These are phyloP conservation scores for Phytophthora pseudosyringae DNA, from an alignment of 352 stramenopile genomes.

Conservation along the genomic window DNA sequence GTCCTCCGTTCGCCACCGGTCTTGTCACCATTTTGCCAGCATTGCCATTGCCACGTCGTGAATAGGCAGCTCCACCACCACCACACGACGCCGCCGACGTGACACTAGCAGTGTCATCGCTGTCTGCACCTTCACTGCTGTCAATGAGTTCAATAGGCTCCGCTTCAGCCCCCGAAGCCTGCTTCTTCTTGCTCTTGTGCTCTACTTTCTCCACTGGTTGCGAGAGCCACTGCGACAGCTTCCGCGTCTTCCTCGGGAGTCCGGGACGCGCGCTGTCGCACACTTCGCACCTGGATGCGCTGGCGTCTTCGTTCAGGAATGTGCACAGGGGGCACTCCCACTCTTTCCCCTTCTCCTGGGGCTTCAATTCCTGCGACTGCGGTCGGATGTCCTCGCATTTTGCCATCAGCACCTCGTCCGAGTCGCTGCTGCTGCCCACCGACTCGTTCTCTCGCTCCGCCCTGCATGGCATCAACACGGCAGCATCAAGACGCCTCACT, in stretches of 20 bases:
- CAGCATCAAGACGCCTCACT: not conserved
- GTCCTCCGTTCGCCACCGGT: constrained; percentile 4
- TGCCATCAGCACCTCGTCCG: constrained; percentile 22
- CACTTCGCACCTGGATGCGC: constrained; percentile 41
- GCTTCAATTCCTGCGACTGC: not conserved
- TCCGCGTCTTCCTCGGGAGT: constrained; percentile 34
- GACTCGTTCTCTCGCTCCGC: constrained; percentile 10
- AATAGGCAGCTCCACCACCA: not conserved
- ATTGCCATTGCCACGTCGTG: constrained; percentile 7
- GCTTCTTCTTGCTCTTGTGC: constrained; percentile 17
- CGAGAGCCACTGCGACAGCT: constrained; percentile 53
- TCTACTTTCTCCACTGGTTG: constrained; percentile 26
- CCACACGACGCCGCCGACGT: constrained; percentile 5
- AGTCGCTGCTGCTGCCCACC: constrained; percentile 45
- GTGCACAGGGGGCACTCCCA: constrained; percentile 62
- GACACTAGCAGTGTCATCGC: constrained; percentile 20
- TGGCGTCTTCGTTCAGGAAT: constrained; percentile 45
- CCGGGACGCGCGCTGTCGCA: constrained; percentile 42
- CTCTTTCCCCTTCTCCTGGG: not conserved
- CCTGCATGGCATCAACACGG: constrained; percentile 7
- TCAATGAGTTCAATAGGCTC: constrained; percentile 43
- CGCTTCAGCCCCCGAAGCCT: not conserved
- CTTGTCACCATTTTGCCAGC: not conserved
- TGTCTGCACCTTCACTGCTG: constrained; percentile 41
- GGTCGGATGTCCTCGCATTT: constrained; percentile 5